Evolutionary conservation across 306 rosid genomes (phyloP).

Genomic region (Quercus berberidifolia): DNA sequence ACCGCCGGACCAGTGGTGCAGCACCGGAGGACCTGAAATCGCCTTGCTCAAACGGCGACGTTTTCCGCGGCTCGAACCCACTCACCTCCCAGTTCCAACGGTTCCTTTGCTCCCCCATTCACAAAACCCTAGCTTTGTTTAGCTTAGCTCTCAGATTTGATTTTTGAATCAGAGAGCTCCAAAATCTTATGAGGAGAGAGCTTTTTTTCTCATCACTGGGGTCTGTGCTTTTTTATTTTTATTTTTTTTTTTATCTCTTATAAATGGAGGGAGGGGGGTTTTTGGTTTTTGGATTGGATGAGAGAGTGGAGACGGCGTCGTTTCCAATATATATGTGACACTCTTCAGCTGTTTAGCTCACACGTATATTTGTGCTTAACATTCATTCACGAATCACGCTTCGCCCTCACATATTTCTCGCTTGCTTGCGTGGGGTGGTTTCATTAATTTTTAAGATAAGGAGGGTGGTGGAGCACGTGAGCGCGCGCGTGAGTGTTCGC

Average conservation of each 20-base stretch:
- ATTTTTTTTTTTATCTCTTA: neutral
- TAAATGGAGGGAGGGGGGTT: conserved; percentile 53
- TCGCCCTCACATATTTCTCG: conserved; percentile 45
- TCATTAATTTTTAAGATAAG: conserved; percentile 15
- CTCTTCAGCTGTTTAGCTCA: conserved; percentile 37
- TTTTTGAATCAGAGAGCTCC: conserved; percentile 28
- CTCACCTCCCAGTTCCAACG: conserved; percentile 99
- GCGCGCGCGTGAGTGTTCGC: conserved; percentile 9
- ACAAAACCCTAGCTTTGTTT: conserved; percentile 25
- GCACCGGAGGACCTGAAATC: conserved; percentile 53
- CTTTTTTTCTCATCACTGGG: conserved; percentile 6
- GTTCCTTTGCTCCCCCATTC: conserved; percentile 78
- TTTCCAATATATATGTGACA: conserved; percentile 2
- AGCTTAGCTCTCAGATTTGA: conserved; percentile 18
- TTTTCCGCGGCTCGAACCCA: conserved; percentile 88
- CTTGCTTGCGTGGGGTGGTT: neutral
- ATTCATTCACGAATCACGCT: conserved; percentile 43
- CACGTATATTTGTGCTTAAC: conserved; percentile 50
- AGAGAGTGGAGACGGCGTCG: conserved; percentile 41
- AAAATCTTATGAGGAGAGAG: neutral
- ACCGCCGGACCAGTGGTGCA: conserved; percentile 55
- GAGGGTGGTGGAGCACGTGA: conserved; percentile 25
- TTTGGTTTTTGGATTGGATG: neutral
- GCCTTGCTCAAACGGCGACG: conserved; percentile 40
- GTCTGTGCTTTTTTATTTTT: neutral